phyloP scores from a whole-genome alignment of 2,329 filamentous ascomycete genomes.

The Dichotomopilus funicola region DNA sequence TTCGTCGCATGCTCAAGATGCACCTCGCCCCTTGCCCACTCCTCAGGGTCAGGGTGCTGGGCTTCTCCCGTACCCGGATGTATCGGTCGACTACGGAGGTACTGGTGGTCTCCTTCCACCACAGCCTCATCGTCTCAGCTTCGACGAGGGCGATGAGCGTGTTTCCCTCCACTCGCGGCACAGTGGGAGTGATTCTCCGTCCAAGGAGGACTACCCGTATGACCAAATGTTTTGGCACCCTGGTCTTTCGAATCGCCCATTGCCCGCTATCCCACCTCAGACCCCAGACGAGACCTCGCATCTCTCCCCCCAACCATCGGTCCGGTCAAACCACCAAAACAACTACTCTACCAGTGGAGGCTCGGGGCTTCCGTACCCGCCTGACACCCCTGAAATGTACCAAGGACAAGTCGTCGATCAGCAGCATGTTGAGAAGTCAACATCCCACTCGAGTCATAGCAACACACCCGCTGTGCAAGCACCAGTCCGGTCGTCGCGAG shows the following conservation, averaged over 20 bases:
- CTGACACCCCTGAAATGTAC: constrained; percentile 46
- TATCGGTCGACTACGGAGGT: constrained; percentile 76
- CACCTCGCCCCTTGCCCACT: constrained; percentile 43
- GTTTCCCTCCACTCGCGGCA: constrained; percentile 50
- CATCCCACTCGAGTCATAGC: constrained; percentile 76
- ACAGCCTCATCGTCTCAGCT: constrained; percentile 68
- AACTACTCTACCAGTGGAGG: constrained; percentile 44
- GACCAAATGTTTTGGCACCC: constrained; percentile 78
- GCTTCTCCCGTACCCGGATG: constrained; percentile 47
- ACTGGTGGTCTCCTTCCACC: constrained; percentile 85
- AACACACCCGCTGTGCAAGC: constrained; percentile 71
- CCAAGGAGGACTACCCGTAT: constrained; percentile 71
- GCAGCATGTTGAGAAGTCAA: constrained; percentile 59
- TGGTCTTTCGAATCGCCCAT: constrained; percentile 61
- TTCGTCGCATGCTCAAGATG: constrained; percentile 36
- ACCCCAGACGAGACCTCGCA: constrained; percentile 12
- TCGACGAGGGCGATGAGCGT: constrained; percentile 85
- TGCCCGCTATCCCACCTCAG: constrained; percentile 49
- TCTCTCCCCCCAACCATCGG: constrained; percentile 29
- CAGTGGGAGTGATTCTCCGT: constrained; percentile 59
- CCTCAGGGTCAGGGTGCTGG: constrained; percentile 34
- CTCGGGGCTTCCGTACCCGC: constrained; percentile 33
- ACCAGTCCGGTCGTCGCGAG: constrained; percentile 78
- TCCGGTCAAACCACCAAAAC: constrained; percentile 44
- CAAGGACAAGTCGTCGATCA: constrained; percentile 36